phyloP scores from a whole-genome alignment of 2,329 filamentous ascomycete species.

The Nigrospora oryzae region DNA sequence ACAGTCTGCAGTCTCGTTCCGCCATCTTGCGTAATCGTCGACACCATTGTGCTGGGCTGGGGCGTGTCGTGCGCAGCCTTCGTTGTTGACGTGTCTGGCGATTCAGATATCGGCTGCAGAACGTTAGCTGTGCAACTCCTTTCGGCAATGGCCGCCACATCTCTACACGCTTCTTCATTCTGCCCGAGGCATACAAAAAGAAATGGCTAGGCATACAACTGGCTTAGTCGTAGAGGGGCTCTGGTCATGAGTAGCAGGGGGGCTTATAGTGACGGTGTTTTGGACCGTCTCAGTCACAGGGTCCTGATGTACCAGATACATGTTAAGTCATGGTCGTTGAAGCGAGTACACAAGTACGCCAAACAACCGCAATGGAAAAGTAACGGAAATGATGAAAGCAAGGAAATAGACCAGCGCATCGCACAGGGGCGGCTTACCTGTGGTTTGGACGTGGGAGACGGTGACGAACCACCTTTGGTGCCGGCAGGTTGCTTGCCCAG shows the following conservation, averaged over 20 bases:
- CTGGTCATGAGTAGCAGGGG: slow-evolving; percentile 12
- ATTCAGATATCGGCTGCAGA: slow-evolving; percentile 4
- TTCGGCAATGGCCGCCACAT: too few species aligned
- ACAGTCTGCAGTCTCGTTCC: slow-evolving; percentile 39
- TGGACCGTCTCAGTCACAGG: slow-evolving; percentile 23
- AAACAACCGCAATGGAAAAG: slow-evolving; percentile 1
- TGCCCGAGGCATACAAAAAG: slow-evolving; percentile 1
- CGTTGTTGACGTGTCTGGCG: slow-evolving; percentile 11
- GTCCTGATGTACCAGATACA: slow-evolving; percentile 15
- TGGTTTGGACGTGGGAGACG: slow-evolving; percentile 11
- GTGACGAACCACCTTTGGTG: slow-evolving; percentile 32
- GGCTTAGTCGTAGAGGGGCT: slow-evolving; percentile 7
- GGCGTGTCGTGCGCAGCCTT: slow-evolving; percentile 10
- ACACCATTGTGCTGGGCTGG: slow-evolving; percentile 23
- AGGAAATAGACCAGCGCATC: slow-evolving; percentile 2
- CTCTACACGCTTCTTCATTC: too few species aligned
- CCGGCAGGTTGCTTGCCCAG: slow-evolving; percentile 47
- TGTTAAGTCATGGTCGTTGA: slow-evolving; percentile 12
- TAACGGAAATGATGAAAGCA: slow-evolving; percentile 7
- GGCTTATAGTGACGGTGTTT: slow-evolving; percentile 23
- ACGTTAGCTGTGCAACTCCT: too few species aligned
- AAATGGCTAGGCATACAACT: slow-evolving; percentile 19
- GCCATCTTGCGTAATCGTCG: slow-evolving; percentile 47
- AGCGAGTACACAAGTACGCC: neutral
- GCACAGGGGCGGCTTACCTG: slow-evolving; percentile 15